Base-by-base conservation (phyloP, 2,329 filamentous ascomycete genomes). In the Myriosclerotinia duriaeana region DNA sequence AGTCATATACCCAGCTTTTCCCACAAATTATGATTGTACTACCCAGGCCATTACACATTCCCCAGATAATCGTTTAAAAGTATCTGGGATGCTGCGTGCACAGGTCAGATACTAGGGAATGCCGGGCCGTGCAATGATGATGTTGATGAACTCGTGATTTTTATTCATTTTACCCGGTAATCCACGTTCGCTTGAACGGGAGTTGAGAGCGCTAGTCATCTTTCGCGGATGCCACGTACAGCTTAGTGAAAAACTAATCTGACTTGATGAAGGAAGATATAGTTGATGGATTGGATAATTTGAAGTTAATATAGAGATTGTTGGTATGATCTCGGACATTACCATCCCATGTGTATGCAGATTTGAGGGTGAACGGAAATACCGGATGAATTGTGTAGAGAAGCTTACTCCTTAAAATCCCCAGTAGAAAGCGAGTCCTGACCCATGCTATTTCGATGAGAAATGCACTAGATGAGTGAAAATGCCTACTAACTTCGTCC, bases 141-240 rank as follows among this genome's bases (percentile, higher is more conserved):
- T 53, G 36, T 40, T 54, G 34, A 53, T 63, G 60, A 54, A 63
- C 60, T 62, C 48, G 59, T 62, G 59, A 62, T 42, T 53, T 46
- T 20, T 36, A 40, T 26, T 36, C n/a, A 22, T 30, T 53, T 54
- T 63, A 42, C 42, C 36, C 60, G 36, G 7, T 8, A 42, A 42
- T 53, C 36, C 48, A n/a, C 14, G 12, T 50, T 61, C 58, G 44
- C 58, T 61, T 61, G 44, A 61, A 40, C 58, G 34, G 44, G 58
- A 38, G 58, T 60, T 38, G n/a, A 50, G n/a, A 26, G 38, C n/a
- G 44, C 30, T 22, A 38, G 44, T 50, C 20, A 20, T 26, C 34
- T 34, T 34, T 46, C 12, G 42, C 26, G 34, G 46, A 53, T 53
- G 60, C 50, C 60, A 53, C 48, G 58, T 61, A 61, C 38, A 50